A percentile compares a stretch with the other conserved stretches of the same genome.
Conservation (phyloP, 768 basidiomycete genomes). For the Suillus subaureus region DNA sequence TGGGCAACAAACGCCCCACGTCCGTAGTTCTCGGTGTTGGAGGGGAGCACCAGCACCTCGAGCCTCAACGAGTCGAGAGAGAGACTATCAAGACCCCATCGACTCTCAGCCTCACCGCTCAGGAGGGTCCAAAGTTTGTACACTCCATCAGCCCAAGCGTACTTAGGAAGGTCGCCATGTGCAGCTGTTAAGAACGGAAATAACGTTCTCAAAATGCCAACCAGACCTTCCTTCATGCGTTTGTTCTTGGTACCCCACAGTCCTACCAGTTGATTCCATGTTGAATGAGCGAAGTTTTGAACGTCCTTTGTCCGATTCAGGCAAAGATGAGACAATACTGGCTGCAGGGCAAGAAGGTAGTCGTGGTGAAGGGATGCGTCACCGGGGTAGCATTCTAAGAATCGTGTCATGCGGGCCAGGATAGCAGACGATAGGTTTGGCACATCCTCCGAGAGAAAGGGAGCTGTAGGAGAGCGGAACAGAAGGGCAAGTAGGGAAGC, state of each 20-base stretch:
- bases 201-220: constrained; percentile 70
- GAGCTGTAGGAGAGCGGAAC: constrained; percentile 59
- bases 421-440: constrained; percentile 46
- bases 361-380: constrained; percentile 84
- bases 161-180: constrained; percentile 26
- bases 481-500: constrained; percentile 63
- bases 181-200: constrained; percentile 67
- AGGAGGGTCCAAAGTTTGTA: constrained; percentile 57
- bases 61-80: constrained; percentile 68
- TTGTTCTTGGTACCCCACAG: constrained; percentile 84
- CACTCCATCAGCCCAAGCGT: constrained; percentile 50
- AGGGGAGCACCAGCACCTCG: constrained; percentile 35
- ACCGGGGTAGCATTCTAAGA: constrained; percentile 63
- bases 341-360: constrained; percentile 68
- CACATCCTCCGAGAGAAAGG: constrained; percentile 47
- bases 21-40: constrained; percentile 15
- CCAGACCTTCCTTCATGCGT: constrained; percentile 73
- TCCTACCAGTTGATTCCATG: constrained; percentile 65
- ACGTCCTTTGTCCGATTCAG: constrained; percentile 70
- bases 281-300: constrained; percentile 55
- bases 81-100: constrained; percentile 67
- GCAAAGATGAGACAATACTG: constrained; percentile 73
- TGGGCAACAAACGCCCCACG: constrained; percentile 55
- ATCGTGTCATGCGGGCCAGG: constrained; percentile 58
- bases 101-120: constrained; percentile 61